These are phyloP conservation scores for Kickxella alabastrina DNA, from an alignment of 192 early-diverging fungal genomes.

Conservation along the genomic window DNA sequence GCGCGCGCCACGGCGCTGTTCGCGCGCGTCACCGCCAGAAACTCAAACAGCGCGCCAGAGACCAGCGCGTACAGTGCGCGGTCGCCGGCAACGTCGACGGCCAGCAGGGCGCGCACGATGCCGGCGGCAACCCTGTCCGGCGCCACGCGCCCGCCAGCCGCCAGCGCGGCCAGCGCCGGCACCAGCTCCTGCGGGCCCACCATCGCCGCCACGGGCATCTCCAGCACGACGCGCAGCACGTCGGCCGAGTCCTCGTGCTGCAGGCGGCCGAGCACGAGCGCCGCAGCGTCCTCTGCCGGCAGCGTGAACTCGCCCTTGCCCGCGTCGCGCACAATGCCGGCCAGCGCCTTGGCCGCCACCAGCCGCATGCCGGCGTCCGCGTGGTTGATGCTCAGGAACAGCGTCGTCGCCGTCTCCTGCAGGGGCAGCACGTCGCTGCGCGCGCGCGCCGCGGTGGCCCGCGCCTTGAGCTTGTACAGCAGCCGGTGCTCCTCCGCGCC, in stretches of 20 bases:
- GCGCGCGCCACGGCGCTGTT: slow-evolving; percentile 13
- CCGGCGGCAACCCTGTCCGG: slow-evolving; percentile 1
- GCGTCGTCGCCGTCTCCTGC: slow-evolving; percentile 67
- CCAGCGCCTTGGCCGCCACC: slow-evolving; percentile 64
- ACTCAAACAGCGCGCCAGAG: slow-evolving; percentile 17
- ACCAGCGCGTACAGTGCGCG: slow-evolving; percentile 4
- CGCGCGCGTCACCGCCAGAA: slow-evolving; percentile 3
- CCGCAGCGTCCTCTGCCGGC: slow-evolving; percentile 9
- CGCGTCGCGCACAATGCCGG: slow-evolving; percentile 51
- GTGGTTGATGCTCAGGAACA: slow-evolving; percentile 79
- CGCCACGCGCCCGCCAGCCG: slow-evolving; percentile 22
- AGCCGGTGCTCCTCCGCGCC: slow-evolving; percentile 14
- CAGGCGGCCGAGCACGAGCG: slow-evolving; percentile 26
- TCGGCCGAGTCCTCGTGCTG: slow-evolving; percentile 32
- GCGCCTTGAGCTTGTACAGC: slow-evolving; percentile 37
- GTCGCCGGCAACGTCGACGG: slow-evolving; percentile 6
- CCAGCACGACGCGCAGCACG: slow-evolving; percentile 21
- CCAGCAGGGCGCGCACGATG: slow-evolving; percentile 12
- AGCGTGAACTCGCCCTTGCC: slow-evolving; percentile 22
- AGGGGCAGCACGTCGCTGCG: slow-evolving; percentile 48
- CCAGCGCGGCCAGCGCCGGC: slow-evolving; percentile 14
- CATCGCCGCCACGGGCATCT: slow-evolving; percentile 14
- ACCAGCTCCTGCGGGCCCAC: slow-evolving; percentile 13
- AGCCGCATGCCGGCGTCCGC: slow-evolving; percentile 65
- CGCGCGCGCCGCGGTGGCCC: neutral